Evolutionary conservation across 2,329 filamentous ascomycete genomes (phyloP), one percentile per base, ranked within the genome.

Genomic region (Amauroascus niger): DNA sequence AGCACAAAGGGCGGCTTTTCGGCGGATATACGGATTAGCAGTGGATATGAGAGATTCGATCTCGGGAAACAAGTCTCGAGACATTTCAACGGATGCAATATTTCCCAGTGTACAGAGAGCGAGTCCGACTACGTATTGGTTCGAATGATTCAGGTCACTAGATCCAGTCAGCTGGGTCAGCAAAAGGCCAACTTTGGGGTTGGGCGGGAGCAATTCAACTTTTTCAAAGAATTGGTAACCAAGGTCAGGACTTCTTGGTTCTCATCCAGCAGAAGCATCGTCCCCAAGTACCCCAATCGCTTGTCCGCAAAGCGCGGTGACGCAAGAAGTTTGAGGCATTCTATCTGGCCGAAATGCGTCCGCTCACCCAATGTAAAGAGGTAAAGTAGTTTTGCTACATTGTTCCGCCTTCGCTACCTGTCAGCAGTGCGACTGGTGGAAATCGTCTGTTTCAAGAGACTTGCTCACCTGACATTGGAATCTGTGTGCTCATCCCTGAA

Each of bases 281-380:
- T 98, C 22, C 93, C 93, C 61, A 98, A 76, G 67, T 98, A 95
- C 39, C 93, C 93, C 62, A 98, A 74, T 46, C 93, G 84, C 76
- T 98, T 98, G 77, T 98, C 93, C 61, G 93, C 93, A 67, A 98
- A 98, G 55, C 91, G 88, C 60, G 94, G 90, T 39, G 93, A 98
- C 55, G 93, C 93, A 55, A 98, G 81, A 49, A 98, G 81, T 74
- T 98, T 98, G 65, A 98, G 79, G 71, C 93, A 98, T 81, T 98
- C 93, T 68, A 98, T 98, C 77, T 98, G 93, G 49, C 93, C 93
- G 69, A 98, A 98, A 73, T 98, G 93, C 54, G 93, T 98, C 65
- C 93, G 82, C 74, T 98, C 93, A 60, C 93, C 93, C 40, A 98
- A 80, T 1, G 93, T 98, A 72, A 98, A 98, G 57, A 98, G 87